Conservation (phyloP, 2,329 filamentous ascomycete species). For the Thielaviopsis musarum region DNA sequence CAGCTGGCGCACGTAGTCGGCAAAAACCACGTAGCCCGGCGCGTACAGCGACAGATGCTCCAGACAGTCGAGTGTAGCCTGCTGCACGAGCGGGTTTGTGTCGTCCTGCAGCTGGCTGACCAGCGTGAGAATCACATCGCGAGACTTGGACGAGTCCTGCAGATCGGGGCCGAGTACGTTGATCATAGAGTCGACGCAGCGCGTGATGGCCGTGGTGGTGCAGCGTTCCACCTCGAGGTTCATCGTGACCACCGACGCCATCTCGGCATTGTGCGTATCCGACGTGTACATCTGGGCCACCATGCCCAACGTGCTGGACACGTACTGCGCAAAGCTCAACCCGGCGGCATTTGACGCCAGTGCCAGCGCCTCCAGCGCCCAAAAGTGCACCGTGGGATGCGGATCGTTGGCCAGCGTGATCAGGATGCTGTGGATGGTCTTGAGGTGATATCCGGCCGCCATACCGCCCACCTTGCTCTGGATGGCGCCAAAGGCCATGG, state of each 20-base stretch:
- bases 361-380: constrained; percentile 79
- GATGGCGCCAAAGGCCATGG: constrained; percentile 81
- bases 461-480: constrained; percentile 93
- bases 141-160: constrained; percentile 80
- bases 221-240: constrained; percentile 78
- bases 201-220: constrained; percentile 65
- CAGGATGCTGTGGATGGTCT: constrained; percentile 93
- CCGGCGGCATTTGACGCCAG: constrained; percentile 83
- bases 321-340: constrained; percentile 77
- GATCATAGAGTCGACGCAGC: constrained; percentile 86
- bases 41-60: constrained; percentile 90
- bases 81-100: constrained; percentile 50
- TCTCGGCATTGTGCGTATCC: constrained; percentile 80
- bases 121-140: constrained; percentile 78
- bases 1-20: constrained; percentile 64
- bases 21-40: constrained; percentile 69
- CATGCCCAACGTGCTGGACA: constrained; percentile 83
- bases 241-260: constrained; percentile 62
- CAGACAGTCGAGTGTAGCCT: constrained; percentile 64
- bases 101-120: constrained; percentile 70
- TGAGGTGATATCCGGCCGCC: constrained; percentile 90
- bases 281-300: constrained; percentile 82
- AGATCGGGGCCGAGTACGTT: constrained; percentile 92
- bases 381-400: constrained; percentile 89
- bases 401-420: constrained; percentile 95